A percentile compares a stretch with the other conserved stretches of the same genome.
Conservation (phyloP, 75 land plant species). For the Picea glauca region DNA sequence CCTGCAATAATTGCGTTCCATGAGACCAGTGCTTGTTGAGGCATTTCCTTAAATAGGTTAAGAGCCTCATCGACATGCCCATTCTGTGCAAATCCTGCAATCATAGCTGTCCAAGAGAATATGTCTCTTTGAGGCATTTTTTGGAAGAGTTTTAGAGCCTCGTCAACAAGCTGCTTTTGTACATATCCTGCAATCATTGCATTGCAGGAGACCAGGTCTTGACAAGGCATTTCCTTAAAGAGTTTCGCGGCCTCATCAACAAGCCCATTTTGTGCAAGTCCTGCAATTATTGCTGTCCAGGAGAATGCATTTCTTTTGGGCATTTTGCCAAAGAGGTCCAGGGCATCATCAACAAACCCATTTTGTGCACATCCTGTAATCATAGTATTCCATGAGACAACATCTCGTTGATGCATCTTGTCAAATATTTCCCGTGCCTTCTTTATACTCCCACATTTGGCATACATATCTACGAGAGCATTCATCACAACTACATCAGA, state of each 20-base stretch:
- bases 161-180: not conserved
- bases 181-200: conserved; percentile 9
- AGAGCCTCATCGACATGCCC: not conserved
- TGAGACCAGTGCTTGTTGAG: conserved; percentile 1
- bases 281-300: conserved; percentile 48
- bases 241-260: conserved; percentile 19
- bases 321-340: conserved; percentile 8
- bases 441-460: conserved; percentile 13
- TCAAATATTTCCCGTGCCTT: conserved; percentile 20
- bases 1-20: conserved; percentile 15
- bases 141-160: not conserved
- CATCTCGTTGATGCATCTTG: conserved; percentile 17
- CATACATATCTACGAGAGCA: conserved; percentile 61
- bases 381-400: conserved; percentile 31
- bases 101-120: not conserved
- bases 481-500: conserved; percentile 27
- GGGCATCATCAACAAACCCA: conserved; percentile 5
- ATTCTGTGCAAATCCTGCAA: not conserved
- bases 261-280: conserved; percentile 32
- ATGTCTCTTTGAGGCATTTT: not conserved
- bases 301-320: conserved; percentile 20
- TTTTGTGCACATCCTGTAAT: conserved; percentile 8
- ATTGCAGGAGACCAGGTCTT: conserved; percentile 50
- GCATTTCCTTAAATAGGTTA: not conserved
- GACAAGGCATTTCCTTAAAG: conserved; percentile 35